Percentiles rank a stretch among this genome's conserved stretches.
Conservation (phyloP, 176 grass and related monocot genomes). For the Bolboschoenus planiculmis region DNA sequence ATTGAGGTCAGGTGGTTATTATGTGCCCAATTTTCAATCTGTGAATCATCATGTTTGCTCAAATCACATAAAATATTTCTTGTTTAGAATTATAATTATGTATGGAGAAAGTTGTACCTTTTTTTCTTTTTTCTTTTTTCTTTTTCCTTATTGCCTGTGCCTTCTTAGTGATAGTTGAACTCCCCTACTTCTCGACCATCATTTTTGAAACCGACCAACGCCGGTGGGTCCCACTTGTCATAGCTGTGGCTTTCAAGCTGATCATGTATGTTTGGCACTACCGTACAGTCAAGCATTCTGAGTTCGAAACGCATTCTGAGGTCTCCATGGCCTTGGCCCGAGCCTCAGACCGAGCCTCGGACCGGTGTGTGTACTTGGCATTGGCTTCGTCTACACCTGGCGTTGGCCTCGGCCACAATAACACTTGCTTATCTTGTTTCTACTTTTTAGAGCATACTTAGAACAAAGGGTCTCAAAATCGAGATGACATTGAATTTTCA, state of each 20-base stretch:
- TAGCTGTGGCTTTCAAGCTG: slow-evolving; percentile 50
- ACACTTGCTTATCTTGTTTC: no score
- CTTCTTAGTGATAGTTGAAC: no score
- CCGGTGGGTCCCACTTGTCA: slow-evolving; percentile 88
- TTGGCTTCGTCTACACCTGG: slow-evolving; percentile 91
- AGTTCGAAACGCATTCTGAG: slow-evolving; percentile 95
- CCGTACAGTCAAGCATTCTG: slow-evolving; percentile 79
- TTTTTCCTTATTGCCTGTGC: no score
- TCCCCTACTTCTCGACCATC: slow-evolving; percentile 80
- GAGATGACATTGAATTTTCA: no score
- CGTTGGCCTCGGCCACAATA: no score
- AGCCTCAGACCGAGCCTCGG: no score
- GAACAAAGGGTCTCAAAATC: no score
- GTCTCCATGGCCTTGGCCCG: slow-evolving; percentile 92
- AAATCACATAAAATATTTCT: no score
- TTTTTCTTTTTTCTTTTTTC: background rate
- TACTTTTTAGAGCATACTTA: no score
- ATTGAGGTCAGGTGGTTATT: background rate
- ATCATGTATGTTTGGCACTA: slow-evolving; percentile 99
- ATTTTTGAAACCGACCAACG: slow-evolving; percentile 90
- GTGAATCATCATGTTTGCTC: background rate
- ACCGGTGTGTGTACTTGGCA: slow-evolving; percentile 81
- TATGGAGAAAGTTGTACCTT: background rate
- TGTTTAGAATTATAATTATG: no score
- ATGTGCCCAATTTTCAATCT: background rate